These are phyloP conservation scores for Penicillium janthinellum DNA, from an alignment of 2,329 filamentous ascomycete species.

Conservation along the genomic window DNA sequence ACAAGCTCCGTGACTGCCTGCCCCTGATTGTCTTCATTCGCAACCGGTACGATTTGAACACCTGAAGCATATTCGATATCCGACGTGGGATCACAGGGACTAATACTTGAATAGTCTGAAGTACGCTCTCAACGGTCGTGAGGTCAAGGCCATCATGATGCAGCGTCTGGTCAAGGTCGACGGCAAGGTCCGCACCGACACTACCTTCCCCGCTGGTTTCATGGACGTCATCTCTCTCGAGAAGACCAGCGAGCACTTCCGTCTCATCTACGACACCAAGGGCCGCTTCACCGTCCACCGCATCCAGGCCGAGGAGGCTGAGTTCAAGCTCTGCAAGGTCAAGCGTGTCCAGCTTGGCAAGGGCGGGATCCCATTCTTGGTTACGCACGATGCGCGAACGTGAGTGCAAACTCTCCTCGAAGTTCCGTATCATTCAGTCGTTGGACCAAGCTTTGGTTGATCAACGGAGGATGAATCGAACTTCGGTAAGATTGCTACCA, in stretches of 20 bases:
- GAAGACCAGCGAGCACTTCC: slow-evolving; percentile 99
- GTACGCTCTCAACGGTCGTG: slow-evolving; percentile 98
- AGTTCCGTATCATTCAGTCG: slow-evolving; percentile 97
- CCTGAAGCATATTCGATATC: not conserved
- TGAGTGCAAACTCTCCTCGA: slow-evolving; percentile 69
- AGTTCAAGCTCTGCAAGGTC: slow-evolving; percentile 99
- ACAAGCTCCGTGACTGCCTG: slow-evolving; percentile 99
- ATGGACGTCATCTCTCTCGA: slow-evolving; percentile 99
- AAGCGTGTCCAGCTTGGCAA: slow-evolving; percentile 99
- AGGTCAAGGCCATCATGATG: slow-evolving; percentile 98
- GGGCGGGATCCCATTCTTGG: slow-evolving; percentile 99
- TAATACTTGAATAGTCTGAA: slow-evolving; percentile 72
- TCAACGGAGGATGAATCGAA: slow-evolving; percentile 44
- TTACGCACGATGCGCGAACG: slow-evolving; percentile 99
- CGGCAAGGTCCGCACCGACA: slow-evolving; percentile 98
- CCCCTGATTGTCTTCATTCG: slow-evolving; percentile 98
- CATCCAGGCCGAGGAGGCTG: slow-evolving; percentile 96
- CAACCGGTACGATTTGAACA: slow-evolving; percentile 54
- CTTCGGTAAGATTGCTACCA: slow-evolving; percentile 35
- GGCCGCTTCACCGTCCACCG: slow-evolving; percentile 99
- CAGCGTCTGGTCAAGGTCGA: slow-evolving; percentile 99
- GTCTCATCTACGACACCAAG: slow-evolving; percentile 99
- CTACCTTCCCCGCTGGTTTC: slow-evolving; percentile 95
- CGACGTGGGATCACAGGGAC: not conserved
- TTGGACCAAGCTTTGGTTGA: slow-evolving; percentile 99